A percentile compares a stretch with the other conserved stretches of the same genome.
phyloP scores from a whole-genome alignment of 1,139 yeast genomes.

The Yamadazyma dendronema region DNA sequence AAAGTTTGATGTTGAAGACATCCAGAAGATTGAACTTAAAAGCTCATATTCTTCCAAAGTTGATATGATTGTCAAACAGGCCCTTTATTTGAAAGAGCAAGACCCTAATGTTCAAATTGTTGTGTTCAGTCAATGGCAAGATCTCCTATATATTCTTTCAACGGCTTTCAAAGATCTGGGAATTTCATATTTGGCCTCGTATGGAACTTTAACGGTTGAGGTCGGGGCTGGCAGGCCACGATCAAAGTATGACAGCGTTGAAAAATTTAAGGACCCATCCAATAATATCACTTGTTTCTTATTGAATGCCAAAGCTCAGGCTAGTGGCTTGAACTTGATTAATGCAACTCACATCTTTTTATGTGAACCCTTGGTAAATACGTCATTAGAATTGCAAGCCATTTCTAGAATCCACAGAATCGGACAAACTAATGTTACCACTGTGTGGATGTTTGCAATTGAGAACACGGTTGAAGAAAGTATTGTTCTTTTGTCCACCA shows the following conservation, averaged over 20 bases:
- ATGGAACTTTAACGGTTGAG: conserved; percentile 36
- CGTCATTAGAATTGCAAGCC: conserved; percentile 86
- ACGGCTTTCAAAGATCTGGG: conserved; percentile 64
- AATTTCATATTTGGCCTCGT: conserved; percentile 48
- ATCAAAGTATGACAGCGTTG: conserved; percentile 46
- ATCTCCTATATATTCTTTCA: conserved; percentile 63
- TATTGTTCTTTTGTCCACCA: conserved; percentile 60
- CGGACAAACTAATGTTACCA: conserved; percentile 78
- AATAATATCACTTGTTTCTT: conserved; percentile 74
- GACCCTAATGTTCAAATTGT: conserved; percentile 76
- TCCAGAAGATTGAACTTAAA: conserved; percentile 42
- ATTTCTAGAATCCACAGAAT: conserved; percentile 88
- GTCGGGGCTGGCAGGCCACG: conserved; percentile 29
- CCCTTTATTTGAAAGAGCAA: conserved; percentile 54
- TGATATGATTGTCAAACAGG: conserved; percentile 76
- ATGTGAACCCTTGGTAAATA: conserved; percentile 89
- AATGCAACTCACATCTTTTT: conserved; percentile 89
- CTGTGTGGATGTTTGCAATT: conserved; percentile 89
- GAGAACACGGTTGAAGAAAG: conserved; percentile 88
- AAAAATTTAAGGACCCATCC: conserved; percentile 59
- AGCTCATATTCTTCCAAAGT: conserved; percentile 78
- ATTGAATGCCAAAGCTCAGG: conserved; percentile 80
- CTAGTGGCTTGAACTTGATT: conserved; percentile 84
- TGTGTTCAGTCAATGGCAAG: conserved; percentile 86
- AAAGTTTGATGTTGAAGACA: conserved; percentile 36